These are phyloP conservation scores for Hamigera avellanea DNA, from an alignment of 495 filamentous ascomycete species.

Conservation along the genomic window DNA sequence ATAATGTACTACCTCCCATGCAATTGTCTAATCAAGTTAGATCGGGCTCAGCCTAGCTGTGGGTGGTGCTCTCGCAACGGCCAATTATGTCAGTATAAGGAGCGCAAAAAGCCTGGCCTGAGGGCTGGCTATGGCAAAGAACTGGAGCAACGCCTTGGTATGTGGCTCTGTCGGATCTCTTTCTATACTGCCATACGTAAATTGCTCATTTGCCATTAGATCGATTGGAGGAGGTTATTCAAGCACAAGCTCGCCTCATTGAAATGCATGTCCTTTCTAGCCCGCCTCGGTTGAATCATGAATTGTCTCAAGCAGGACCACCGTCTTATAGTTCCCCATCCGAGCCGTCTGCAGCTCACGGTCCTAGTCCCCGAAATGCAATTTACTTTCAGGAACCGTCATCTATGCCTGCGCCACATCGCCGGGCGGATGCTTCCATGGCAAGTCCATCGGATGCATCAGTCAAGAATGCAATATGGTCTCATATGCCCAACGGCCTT, in stretches of 20 bases:
- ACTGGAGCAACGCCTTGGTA: constrained; percentile 64
- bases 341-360: constrained; percentile 26
- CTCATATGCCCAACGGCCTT: constrained; percentile 12
- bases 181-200: background rate
- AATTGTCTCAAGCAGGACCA: constrained; percentile 14
- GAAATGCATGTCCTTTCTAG: constrained; percentile 37
- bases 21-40: constrained; percentile 11
- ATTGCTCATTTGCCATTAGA: constrained; percentile 14
- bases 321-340: constrained; percentile 33
- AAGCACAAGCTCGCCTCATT: constrained; percentile 33
- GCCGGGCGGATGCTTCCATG: constrained; percentile 20
- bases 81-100: constrained; percentile 70
- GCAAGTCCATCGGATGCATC: constrained; percentile 28
- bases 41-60: constrained; percentile 72
- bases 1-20: no score
- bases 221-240: constrained; percentile 36
- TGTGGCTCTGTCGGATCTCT: constrained; percentile 1
- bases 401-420: constrained; percentile 14
- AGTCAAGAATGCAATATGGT: constrained; percentile 15
- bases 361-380: constrained; percentile 23
- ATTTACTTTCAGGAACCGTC: constrained; percentile 28
- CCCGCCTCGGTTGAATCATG: constrained; percentile 13
- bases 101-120: constrained; percentile 74
- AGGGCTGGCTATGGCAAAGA: constrained; percentile 82
- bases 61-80: constrained; percentile 80